Evolutionary conservation across 1,284 basidiomycete species (phyloP).

Genomic region (Amylostereum areolatum): DNA sequence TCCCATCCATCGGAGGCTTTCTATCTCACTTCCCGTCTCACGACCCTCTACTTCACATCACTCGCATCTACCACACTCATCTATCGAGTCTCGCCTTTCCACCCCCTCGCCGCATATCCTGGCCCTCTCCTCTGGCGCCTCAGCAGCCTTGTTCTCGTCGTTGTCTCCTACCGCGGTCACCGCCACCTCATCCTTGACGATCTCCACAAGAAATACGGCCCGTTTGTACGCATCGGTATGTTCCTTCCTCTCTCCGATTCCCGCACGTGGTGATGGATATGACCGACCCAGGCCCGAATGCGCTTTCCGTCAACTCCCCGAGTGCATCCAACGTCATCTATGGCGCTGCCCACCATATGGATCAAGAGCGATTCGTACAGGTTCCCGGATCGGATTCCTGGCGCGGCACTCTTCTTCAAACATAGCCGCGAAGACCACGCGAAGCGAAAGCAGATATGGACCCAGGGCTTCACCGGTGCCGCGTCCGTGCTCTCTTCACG

Average conservation of each 20-base stretch:
- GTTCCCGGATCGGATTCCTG: neutral
- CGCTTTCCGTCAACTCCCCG: conserved; percentile 4
- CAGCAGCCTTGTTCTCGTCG: conserved; percentile 2
- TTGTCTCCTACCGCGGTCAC: conserved; percentile 3
- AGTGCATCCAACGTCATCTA: neutral
- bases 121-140: conserved; percentile 10
- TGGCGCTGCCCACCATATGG: neutral
- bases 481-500: conserved; percentile 1
- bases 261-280: neutral
- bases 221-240: conserved; percentile 9
- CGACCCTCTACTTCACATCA: too few relatives aligned
- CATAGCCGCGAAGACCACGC: neutral
- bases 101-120: conserved; percentile 11
- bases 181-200: conserved; percentile 4
- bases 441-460: neutral
- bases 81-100: conserved; percentile 13
- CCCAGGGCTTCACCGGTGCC: neutral
- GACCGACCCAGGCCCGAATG: conserved; percentile 5
- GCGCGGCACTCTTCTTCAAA: conserved; percentile 2
- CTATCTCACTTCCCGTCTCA: too few relatives aligned
- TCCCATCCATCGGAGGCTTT: too few relatives aligned
- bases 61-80: neutral
- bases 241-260: neutral
- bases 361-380: conserved; percentile 4
- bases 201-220: conserved; percentile 10